Evolutionary conservation across 192 early-diverging fungal genomes (phyloP).

Genomic region (Podila clonocystis): DNA sequence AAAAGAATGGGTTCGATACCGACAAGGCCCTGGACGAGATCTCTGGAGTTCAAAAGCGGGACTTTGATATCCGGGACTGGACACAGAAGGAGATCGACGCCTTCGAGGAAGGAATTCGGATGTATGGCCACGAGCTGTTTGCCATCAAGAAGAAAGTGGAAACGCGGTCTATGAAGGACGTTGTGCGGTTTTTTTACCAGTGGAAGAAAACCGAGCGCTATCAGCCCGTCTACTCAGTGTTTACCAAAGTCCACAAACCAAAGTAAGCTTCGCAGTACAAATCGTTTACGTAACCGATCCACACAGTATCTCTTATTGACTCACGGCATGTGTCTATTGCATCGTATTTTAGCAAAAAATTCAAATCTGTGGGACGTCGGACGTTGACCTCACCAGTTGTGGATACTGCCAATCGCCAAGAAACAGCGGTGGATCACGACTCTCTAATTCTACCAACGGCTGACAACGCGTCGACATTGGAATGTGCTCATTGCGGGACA

Average conservation of each 20-base stretch:
- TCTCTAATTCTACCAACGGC: conserved; percentile 36
- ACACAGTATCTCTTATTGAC: too few relatives aligned
- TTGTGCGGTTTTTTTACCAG: conserved; percentile 70
- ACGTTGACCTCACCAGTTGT: conserved; percentile 26
- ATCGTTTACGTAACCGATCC: not conserved
- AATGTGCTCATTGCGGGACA: conserved; percentile 55
- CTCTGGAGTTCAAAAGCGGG: conserved; percentile 52
- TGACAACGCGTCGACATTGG: conserved; percentile 29
- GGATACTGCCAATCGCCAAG: conserved; percentile 24
- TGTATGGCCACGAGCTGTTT: conserved; percentile 74
- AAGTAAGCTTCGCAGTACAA: conserved; percentile 46
- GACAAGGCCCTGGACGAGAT: conserved; percentile 67
- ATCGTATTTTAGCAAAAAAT: conserved; percentile 53
- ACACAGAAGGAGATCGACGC: conserved; percentile 54
- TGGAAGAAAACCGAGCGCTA: conserved; percentile 69
- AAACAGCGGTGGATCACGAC: conserved; percentile 34
- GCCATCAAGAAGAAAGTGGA: conserved; percentile 62
- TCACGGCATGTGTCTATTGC: too few relatives aligned
- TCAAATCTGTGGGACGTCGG: conserved; percentile 41
- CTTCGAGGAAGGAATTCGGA: conserved; percentile 71
- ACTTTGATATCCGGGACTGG: conserved; percentile 68
- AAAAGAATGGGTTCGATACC: conserved; percentile 61
- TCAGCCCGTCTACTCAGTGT: conserved; percentile 68
- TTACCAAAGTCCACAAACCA: conserved; percentile 66
- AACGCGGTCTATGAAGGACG: conserved; percentile 59